Evolutionary conservation across 2,329 filamentous ascomycete genomes (phyloP), one percentile per base, ranked within the genome.

Genomic region (Claviceps fusiformis): DNA sequence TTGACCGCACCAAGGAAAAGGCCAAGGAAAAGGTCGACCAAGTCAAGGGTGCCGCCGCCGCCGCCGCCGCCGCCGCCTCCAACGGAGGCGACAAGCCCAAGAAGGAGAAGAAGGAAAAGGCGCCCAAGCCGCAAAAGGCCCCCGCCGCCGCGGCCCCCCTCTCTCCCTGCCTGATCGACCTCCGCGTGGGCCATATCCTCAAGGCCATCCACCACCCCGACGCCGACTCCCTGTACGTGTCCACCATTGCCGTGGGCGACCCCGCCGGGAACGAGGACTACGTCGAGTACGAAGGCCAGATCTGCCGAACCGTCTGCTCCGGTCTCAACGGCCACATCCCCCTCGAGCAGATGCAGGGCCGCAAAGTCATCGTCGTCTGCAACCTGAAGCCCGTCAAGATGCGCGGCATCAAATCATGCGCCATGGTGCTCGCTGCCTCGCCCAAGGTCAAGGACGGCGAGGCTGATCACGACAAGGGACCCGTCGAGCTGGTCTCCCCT

Each of bases 361-460:
- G 93, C 70, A 95, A 95, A 75, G 89, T 98, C 58, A 81, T 98
- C 37, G 88, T 93, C 1, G 92, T 98, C 27, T 95, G 89, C 78
- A 98, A 98, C 73, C 81, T 98, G 62, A 98, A 98, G 79, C 93
- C 93, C 52, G 93, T 97, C 70, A 98, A 95, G 71, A 98, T 98
- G 93, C 88, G 93, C 60, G 93, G 93, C 62, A 78, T 83, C 74
- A 82, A 82, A 74, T 83, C 80, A 3, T 80, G 74, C 62, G 80
- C 91, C 65, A 97, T 98, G 93, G 93, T 98, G 17, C 81, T 98
- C 44, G 93, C 93, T 10, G 93, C 93, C 2, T 95, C 89, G 19
- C 93, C 92, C n/a, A 78, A 79, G 57, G 70, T 87, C 50, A 83
- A 85, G 65, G 87, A 92, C 65, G 92, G 90, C 48, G 91, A 90